Evolutionary conservation across 257 asterid species (phyloP).

Genomic region (Scutellaria baicalensis): DNA sequence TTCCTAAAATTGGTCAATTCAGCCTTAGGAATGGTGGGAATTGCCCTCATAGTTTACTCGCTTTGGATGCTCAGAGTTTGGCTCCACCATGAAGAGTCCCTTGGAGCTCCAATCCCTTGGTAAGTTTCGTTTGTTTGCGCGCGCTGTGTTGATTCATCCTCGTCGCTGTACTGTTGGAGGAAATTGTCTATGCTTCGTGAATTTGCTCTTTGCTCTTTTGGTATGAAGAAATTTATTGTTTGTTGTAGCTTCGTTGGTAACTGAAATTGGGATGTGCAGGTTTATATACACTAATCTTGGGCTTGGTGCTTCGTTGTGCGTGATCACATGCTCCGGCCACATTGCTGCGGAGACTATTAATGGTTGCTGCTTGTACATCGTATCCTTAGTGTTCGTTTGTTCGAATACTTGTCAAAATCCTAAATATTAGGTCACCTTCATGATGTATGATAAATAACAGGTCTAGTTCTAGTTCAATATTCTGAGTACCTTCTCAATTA

Average conservation of each 20-base stretch:
- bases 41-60: slow-evolving; percentile 68
- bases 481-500: background rate
- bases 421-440: background rate
- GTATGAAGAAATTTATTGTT: background rate
- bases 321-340: slow-evolving; percentile 58
- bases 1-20: slow-evolving; percentile 70
- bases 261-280: slow-evolving; percentile 30
- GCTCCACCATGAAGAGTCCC: slow-evolving; percentile 48
- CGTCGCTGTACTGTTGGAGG: background rate
- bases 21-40: slow-evolving; percentile 67
- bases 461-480: background rate
- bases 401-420: background rate
- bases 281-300: slow-evolving; percentile 55
- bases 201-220: background rate
- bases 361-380: slow-evolving; percentile 56
- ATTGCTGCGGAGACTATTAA: slow-evolving; percentile 66
- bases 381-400: slow-evolving; percentile 37
- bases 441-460: background rate
- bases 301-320: slow-evolving; percentile 41
- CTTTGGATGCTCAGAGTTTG: slow-evolving; percentile 87
- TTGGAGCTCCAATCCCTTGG: slow-evolving; percentile 62
- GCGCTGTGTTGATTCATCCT: background rate
- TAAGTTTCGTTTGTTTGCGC: slow-evolving; percentile 11
- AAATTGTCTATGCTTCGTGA: background rate
- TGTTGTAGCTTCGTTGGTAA: background rate